A percentile compares a stretch with the other conserved stretches of the same genome.
Conservation (phyloP, 192 early-diverging fungal species). For the Backusella psychrophila region DNA sequence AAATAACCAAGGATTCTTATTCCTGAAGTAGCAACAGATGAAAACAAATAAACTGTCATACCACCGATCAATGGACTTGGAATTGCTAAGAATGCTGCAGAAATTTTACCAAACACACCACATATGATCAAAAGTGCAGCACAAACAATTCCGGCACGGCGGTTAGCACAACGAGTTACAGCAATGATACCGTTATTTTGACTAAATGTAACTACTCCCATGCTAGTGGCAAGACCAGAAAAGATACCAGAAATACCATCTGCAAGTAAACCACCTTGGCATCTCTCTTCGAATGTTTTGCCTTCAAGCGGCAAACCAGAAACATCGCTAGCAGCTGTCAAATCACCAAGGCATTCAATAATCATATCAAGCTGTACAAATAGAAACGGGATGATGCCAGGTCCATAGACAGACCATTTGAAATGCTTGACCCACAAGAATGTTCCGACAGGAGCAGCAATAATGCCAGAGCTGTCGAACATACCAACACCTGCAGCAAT, state of each 20-base stretch:
- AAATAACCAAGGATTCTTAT: constrained; percentile 51
- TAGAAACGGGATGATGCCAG: constrained; percentile 49
- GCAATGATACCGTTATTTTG: constrained; percentile 62
- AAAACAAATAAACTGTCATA: constrained; percentile 55
- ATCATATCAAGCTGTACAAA: constrained; percentile 48
- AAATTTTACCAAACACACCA: constrained; percentile 55
- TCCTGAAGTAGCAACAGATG: constrained; percentile 55
- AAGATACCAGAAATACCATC: constrained; percentile 47
- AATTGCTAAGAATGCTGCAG: constrained; percentile 45
- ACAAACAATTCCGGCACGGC: constrained; percentile 52
- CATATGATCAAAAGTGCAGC: constrained; percentile 50
- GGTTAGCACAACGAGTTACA: constrained; percentile 54
- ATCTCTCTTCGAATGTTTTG: constrained; percentile 51
- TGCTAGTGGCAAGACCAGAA: constrained; percentile 46
- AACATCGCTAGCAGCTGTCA: constrained; percentile 56
- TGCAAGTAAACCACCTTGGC: constrained; percentile 54
- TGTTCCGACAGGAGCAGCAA: constrained; percentile 44
- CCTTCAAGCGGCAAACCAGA: constrained; percentile 50
- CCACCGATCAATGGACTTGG: constrained; percentile 53
- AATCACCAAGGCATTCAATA: constrained; percentile 51
- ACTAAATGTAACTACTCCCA: constrained; percentile 53
- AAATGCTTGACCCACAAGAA: constrained; percentile 56
- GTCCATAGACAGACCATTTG: constrained; percentile 43
- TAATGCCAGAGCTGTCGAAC: constrained; percentile 39
- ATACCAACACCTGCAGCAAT: constrained; percentile 49